Percentiles rank a stretch among this genome's conserved stretches.
These are phyloP conservation scores for Aureobasidium sp. DNA, from an alignment of 2,329 filamentous ascomycete species.

Conservation along the genomic window DNA sequence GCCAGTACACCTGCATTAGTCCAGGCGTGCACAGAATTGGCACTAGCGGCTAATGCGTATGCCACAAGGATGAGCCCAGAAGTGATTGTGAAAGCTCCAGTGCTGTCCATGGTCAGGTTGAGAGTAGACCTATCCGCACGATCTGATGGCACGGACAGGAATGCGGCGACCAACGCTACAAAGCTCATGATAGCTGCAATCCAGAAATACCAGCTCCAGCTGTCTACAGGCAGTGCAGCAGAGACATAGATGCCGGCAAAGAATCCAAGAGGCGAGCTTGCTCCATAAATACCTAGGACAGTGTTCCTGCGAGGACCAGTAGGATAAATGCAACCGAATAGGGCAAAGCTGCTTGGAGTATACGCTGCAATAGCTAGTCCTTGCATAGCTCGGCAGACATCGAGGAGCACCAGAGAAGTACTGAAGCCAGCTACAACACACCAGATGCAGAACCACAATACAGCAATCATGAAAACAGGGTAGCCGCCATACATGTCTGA, in stretches of 20 bases:
- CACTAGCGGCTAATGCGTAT: constrained; percentile 30
- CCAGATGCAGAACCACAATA: constrained; percentile 31
- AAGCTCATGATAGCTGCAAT: constrained; percentile 26
- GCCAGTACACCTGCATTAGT: constrained; percentile 24
- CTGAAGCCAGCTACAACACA: constrained; percentile 30
- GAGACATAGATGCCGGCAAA: constrained; percentile 30
- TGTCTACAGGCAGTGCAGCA: constrained; percentile 24
- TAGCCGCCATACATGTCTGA: constrained; percentile 34
- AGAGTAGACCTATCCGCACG: constrained; percentile 26
- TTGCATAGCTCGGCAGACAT: constrained; percentile 32
- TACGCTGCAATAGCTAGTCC: constrained; percentile 32
- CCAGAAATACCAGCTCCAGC: constrained; percentile 31
- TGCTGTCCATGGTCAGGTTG: constrained; percentile 33
- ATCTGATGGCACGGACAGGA: constrained; percentile 29
- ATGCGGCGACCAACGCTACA: constrained; percentile 26
- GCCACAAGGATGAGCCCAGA: constrained; percentile 29
- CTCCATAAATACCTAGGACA: constrained; percentile 31
- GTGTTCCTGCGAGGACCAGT: constrained; percentile 28
- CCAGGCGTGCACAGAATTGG: constrained; percentile 25
- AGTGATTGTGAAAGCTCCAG: constrained; percentile 29
- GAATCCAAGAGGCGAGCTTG: constrained; percentile 32
- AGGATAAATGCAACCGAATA: constrained; percentile 29
- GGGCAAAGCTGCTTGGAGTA: constrained; percentile 29
- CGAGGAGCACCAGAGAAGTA: constrained; percentile 22
- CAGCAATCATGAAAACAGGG: constrained; percentile 29